These are phyloP conservation scores for Penicillium sumatraense DNA, from an alignment of 2,329 filamentous ascomycete genomes.

Conservation along the genomic window DNA sequence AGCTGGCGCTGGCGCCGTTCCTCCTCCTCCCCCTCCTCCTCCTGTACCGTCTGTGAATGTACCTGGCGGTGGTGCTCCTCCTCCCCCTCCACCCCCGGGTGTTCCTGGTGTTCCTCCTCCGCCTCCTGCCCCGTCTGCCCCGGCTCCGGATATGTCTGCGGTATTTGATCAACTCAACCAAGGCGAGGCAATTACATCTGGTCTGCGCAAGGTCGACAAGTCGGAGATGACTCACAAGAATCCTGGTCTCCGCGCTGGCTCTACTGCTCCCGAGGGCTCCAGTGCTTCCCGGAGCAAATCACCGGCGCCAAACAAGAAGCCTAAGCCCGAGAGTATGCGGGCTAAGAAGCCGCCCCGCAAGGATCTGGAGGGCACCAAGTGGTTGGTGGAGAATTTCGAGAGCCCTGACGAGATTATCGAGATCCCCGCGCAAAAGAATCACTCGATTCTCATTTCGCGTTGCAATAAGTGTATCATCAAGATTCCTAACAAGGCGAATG, in stretches of 20 bases:
- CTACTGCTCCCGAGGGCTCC: constrained; percentile 67
- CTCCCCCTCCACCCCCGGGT: constrained; percentile 71
- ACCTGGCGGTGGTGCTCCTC: constrained; percentile 62
- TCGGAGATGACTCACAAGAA: constrained; percentile 99
- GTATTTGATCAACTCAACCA: constrained; percentile 93
- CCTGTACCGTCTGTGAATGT: constrained; percentile 52
- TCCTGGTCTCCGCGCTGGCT: constrained; percentile 76
- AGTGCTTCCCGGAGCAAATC: constrained; percentile 67
- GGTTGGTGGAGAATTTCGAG: constrained; percentile 95
- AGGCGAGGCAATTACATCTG: constrained; percentile 83
- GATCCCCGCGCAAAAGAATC: constrained; percentile 78
- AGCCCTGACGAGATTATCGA: constrained; percentile 74
- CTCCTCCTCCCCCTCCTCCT: constrained; percentile 57
- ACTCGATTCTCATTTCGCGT: constrained; percentile 88
- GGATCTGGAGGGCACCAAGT: constrained; percentile 87
- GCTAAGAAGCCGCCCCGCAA: constrained; percentile 80
- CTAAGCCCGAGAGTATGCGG: constrained; percentile 83
- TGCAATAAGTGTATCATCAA: constrained; percentile 92
- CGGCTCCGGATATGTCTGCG: constrained; percentile 71
- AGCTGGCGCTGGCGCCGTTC: constrained; percentile 40
- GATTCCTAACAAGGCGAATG: constrained; percentile 90
- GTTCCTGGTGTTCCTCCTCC: constrained; percentile 67
- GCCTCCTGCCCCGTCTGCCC: constrained; percentile 51
- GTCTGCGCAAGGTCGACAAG: constrained; percentile 89
- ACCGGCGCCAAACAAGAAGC: constrained; percentile 84